Evolutionary conservation across 1,139 yeast genomes (phyloP).

Genomic region (Suhomyces taliae): DNA sequence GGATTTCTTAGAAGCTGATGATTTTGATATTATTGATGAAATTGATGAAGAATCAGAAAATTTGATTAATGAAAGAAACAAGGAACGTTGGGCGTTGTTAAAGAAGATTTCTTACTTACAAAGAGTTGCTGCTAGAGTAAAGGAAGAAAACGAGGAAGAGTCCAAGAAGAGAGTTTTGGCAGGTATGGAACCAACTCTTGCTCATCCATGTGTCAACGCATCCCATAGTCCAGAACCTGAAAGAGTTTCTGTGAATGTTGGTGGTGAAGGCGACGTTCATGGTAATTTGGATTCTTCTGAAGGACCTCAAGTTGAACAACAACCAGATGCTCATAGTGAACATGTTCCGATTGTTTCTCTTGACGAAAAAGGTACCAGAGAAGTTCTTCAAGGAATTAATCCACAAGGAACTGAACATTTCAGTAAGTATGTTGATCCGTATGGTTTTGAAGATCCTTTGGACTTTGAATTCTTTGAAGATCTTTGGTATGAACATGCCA

Average conservation of each 20-base stretch:
- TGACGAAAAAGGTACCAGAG: conserved; percentile 47
- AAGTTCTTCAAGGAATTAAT: conserved; percentile 40
- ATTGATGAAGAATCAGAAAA: conserved; percentile 44
- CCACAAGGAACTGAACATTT: conserved; percentile 31
- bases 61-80: conserved; percentile 45
- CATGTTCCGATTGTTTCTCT: conserved; percentile 47
- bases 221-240: conserved; percentile 11
- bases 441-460: conserved; percentile 83
- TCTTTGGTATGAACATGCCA: conserved; percentile 83
- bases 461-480: conserved; percentile 78
- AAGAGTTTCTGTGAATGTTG: conserved; percentile 19
- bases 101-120: conserved; percentile 71
- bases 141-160: conserved; percentile 33
- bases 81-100: conserved; percentile 66
- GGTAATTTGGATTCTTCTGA: conserved; percentile 5
- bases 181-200: conserved; percentile 28
- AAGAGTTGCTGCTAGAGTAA: conserved; percentile 51
- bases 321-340: conserved; percentile 5
- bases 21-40: conserved; percentile 34
- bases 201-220: conserved; percentile 2
- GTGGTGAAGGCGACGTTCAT: conserved; percentile 12
- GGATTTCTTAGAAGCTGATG: conserved; percentile 53
- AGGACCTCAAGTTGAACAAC: conserved; percentile 4
- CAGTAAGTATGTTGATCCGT: conserved; percentile 74
- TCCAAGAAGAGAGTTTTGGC: conserved; percentile 33